Evolutionary conservation across 352 stramenopile genomes (phyloP).

Genomic region (Pythium phragmiticola): DNA sequence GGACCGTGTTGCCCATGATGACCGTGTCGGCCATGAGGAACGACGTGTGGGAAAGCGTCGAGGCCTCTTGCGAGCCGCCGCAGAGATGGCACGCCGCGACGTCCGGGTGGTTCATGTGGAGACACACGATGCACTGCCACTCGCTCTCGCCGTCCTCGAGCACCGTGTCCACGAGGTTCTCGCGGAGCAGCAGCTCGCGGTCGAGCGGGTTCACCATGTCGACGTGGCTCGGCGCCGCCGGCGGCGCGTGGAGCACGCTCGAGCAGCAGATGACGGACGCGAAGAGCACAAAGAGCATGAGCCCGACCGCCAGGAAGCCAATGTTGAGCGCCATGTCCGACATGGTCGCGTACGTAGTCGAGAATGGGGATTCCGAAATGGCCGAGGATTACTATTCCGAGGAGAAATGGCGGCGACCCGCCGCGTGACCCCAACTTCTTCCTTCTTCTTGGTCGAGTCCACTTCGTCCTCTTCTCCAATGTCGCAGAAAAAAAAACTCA

Average conservation of each 20-base stretch:
- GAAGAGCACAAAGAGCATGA: conserved; percentile 27
- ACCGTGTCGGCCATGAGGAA: conserved; percentile 23
- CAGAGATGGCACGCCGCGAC: conserved; percentile 34
- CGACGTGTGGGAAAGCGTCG: conserved; percentile 17
- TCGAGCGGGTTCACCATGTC: conserved; percentile 28
- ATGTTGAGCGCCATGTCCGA: conserved; percentile 20
- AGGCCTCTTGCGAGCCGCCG: conserved; percentile 32
- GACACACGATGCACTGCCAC: conserved; percentile 51
- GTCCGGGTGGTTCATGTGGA: conserved; percentile 43
- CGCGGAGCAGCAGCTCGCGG: conserved; percentile 32
- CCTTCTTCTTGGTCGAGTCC: too few relatives aligned
- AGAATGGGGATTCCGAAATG: neutral
- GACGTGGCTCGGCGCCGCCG: conserved; percentile 15
- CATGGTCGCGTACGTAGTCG: conserved; percentile 1
- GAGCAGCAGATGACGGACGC: conserved; percentile 29
- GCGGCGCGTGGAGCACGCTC: conserved; percentile 9
- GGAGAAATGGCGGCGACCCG: too few relatives aligned
- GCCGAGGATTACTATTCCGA: neutral
- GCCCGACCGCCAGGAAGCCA: conserved; percentile 20
- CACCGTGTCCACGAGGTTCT: conserved; percentile 41
- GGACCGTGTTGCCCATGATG: conserved; percentile 30
- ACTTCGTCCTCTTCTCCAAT: too few relatives aligned
- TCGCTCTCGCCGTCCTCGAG: conserved; percentile 37
- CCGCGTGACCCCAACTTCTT: too few relatives aligned
- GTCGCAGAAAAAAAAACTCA: too few relatives aligned